These are phyloP conservation scores for Amylostereum chailletii DNA, from an alignment of 1,284 basidiomycete species.

Conservation along the genomic window DNA sequence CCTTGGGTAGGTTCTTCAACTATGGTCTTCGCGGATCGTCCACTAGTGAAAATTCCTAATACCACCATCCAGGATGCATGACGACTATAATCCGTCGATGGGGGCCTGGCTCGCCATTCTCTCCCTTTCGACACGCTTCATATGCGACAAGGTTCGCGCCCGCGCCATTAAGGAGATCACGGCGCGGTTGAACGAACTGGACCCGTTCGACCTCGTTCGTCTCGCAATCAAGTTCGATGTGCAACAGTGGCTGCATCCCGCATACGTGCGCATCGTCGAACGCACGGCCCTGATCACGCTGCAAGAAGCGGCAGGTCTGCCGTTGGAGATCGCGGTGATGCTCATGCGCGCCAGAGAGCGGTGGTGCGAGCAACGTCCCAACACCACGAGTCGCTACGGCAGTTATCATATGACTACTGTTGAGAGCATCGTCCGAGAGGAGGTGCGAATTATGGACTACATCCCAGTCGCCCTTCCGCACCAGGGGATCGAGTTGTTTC, in stretches of 20 bases:
- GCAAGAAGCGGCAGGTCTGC: constrained; percentile 11
- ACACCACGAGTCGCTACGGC: too few species aligned
- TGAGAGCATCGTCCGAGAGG: too few species aligned
- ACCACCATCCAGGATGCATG: constrained; percentile 15
- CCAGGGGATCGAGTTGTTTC: too few species aligned
- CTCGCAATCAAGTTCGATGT: constrained; percentile 13
- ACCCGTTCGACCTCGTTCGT: constrained; percentile 15
- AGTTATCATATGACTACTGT: too few species aligned
- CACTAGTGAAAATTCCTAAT: too few species aligned
- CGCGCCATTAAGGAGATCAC: constrained; percentile 17
- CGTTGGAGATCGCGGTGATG: constrained; percentile 10
- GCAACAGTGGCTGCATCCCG: constrained; percentile 15
- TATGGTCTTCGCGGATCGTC: neutral
- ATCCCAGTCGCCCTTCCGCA: too few species aligned
- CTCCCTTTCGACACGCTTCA: constrained; percentile 15
- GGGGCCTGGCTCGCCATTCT: constrained; percentile 15
- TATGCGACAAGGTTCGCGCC: constrained; percentile 15
- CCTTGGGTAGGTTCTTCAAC: constrained; percentile 5
- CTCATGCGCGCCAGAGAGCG: constrained; percentile 15
- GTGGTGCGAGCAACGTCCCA: neutral
- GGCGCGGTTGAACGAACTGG: constrained; percentile 2
- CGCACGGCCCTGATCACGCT: constrained; percentile 11
- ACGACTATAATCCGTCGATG: constrained; percentile 7
- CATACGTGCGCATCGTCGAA: constrained; percentile 13
- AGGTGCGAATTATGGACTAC: too few species aligned